These are phyloP conservation scores for Diaporthe nobilis DNA, from an alignment of 2,329 filamentous ascomycete species.

Conservation along the genomic window DNA sequence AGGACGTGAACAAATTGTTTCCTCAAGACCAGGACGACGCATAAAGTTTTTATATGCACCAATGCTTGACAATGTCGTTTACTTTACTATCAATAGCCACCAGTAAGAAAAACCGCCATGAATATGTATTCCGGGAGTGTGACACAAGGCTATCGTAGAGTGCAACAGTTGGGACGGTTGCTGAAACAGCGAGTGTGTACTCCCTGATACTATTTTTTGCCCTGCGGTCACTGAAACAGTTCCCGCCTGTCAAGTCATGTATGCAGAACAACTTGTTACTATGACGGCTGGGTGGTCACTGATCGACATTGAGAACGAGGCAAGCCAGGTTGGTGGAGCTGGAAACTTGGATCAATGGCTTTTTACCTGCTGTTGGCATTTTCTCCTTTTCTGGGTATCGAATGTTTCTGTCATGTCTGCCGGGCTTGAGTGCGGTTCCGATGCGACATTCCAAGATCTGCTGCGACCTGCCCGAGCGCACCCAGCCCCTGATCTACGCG, in stretches of 20 bases:
- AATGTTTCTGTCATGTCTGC: neutral
- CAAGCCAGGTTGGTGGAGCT: neutral
- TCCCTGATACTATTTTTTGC: neutral
- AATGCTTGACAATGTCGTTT: neutral
- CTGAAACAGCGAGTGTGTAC: neutral
- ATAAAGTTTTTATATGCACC: neutral
- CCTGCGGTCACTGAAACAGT: neutral
- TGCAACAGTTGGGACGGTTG: neutral
- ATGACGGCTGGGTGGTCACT: neutral
- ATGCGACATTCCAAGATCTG: neutral
- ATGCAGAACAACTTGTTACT: too few species aligned
- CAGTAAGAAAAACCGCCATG: neutral
- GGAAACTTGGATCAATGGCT: too few species aligned
- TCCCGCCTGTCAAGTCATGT: too few species aligned
- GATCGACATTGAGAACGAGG: neutral
- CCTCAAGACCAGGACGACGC: neutral
- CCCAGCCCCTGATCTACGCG: conserved; percentile 27
- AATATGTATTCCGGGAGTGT: neutral
- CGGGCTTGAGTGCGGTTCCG: neutral
- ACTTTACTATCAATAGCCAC: neutral
- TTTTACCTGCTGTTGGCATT: neutral
- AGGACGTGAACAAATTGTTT: neutral
- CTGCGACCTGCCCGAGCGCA: conserved; percentile 23
- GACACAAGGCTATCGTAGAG: neutral
- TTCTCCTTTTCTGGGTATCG: neutral